A percentile compares a stretch with the other conserved stretches of the same genome.
phyloP scores from a whole-genome alignment of 2,329 filamentous ascomycete species.

The Apiospora kogelbergensis region DNA sequence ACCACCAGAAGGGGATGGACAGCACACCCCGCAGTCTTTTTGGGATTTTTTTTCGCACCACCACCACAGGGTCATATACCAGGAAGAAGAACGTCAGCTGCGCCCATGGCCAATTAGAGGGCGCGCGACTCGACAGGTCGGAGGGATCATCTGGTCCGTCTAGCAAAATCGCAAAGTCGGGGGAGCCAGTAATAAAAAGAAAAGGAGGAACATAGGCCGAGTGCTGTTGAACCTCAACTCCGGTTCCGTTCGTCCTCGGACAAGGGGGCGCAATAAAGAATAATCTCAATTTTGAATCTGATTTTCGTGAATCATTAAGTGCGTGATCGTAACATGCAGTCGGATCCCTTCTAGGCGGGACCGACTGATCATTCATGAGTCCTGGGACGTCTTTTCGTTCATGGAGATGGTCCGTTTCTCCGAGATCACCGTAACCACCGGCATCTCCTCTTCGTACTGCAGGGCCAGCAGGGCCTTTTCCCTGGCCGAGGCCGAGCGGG shows the following conservation, averaged over 20 bases:
- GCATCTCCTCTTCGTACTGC: slow-evolving; percentile 4
- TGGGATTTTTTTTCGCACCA: neutral
- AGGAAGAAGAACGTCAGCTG: neutral
- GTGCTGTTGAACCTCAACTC: slow-evolving; percentile 4
- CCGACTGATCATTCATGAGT: neutral
- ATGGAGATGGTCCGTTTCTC: neutral
- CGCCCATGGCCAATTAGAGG: neutral
- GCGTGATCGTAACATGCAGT: neutral
- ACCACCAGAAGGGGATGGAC: neutral
- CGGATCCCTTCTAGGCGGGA: neutral
- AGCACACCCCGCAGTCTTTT: slow-evolving; percentile 1
- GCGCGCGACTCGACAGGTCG: neutral
- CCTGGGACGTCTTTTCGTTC: slow-evolving; percentile 7
- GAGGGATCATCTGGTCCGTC: slow-evolving; percentile 6
- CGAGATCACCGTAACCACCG: neutral
- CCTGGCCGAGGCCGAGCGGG: neutral
- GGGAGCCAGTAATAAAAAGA: neutral
- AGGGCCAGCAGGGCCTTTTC: neutral
- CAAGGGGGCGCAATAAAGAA: neutral
- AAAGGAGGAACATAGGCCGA: neutral
- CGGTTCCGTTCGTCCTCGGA: neutral
- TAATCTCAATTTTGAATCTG: neutral
- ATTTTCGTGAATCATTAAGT: slow-evolving; percentile 5
- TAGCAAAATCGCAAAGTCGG: neutral
- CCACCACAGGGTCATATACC: neutral